phyloP scores from a whole-genome alignment of 345 rosid species.

The Eutrema yunnanense region DNA sequence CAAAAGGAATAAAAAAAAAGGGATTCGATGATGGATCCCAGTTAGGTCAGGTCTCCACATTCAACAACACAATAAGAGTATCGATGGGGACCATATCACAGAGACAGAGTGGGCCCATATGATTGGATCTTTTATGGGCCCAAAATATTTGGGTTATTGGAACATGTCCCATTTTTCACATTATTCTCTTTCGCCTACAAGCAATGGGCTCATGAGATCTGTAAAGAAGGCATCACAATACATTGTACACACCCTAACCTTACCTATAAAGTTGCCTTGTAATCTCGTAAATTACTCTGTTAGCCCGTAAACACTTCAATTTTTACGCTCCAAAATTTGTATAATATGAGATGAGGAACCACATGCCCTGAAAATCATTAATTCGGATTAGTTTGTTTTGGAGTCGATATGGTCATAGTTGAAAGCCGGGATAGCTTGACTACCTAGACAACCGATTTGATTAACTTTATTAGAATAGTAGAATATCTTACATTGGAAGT shows the following conservation, averaged over 20 bases:
- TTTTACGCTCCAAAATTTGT: neutral
- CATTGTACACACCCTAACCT: neutral
- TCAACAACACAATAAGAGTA: conserved; percentile 22
- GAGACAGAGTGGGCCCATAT: conserved; percentile 13
- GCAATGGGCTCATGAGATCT: conserved; percentile 13
- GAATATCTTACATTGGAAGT: too few relatives aligned
- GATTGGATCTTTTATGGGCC: conserved; percentile 25
- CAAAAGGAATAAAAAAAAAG: conserved; percentile 26
- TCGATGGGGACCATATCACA: conserved; percentile 5
- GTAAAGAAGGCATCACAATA: neutral
- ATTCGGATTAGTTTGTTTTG: too few relatives aligned
- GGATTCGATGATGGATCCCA: conserved; percentile 3
- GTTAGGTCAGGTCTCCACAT: conserved; percentile 35
- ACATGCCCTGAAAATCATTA: too few relatives aligned
- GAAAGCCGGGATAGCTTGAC: too few relatives aligned
- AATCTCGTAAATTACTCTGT: neutral
- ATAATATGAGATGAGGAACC: too few relatives aligned
- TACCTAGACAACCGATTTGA: too few relatives aligned
- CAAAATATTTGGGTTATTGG: conserved; percentile 7
- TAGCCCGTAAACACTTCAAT: neutral
- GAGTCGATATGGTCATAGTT: too few relatives aligned
- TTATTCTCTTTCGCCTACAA: neutral
- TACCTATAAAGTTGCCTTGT: neutral
- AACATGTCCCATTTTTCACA: conserved; percentile 15
- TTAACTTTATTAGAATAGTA: too few relatives aligned